A percentile compares a stretch with the other conserved stretches of the same genome.
phyloP scores from a whole-genome alignment of 2,329 filamentous ascomycete genomes.

The Arachnomyces sp. region DNA sequence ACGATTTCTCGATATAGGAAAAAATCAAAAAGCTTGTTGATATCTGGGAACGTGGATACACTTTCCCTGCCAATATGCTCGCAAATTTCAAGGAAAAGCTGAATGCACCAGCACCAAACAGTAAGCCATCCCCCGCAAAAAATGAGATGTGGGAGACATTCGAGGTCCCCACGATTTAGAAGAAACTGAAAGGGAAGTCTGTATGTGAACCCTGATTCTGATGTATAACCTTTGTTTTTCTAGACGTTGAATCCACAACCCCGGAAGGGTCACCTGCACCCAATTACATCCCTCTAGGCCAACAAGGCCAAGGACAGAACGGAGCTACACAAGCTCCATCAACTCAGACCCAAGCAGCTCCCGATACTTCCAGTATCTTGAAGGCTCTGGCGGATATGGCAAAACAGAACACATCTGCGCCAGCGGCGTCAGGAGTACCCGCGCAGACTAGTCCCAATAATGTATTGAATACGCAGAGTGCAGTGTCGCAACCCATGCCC shows the following conservation, averaged over 20 bases:
- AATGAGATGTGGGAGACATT: not conserved
- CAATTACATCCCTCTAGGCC: constrained; percentile 33
- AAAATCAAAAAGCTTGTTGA: constrained; percentile 93
- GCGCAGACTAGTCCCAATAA: constrained; percentile 38
- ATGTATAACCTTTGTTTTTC: constrained; percentile 17
- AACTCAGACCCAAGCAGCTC: constrained; percentile 28
- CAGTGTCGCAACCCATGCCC: constrained; percentile 30
- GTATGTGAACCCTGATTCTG: constrained; percentile 18
- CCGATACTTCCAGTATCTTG: constrained; percentile 59
- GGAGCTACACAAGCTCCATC: constrained; percentile 17
- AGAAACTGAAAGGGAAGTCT: not conserved
- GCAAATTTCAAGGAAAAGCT: constrained; percentile 75
- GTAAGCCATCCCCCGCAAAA: constrained; percentile 47
- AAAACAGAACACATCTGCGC: constrained; percentile 57
- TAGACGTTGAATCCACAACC: constrained; percentile 61
- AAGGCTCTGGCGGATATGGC: constrained; percentile 74
- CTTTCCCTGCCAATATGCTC: constrained; percentile 75
- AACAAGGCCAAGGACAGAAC: constrained; percentile 22
- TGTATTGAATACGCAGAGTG: constrained; percentile 43
- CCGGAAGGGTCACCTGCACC: constrained; percentile 49
- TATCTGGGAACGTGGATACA: constrained; percentile 95
- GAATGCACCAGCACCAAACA: constrained; percentile 50
- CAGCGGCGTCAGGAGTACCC: constrained; percentile 27
- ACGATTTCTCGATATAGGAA: constrained; percentile 56
- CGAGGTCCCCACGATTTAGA: constrained; percentile 1